Percentiles rank a stretch among this genome's conserved stretches.
These are phyloP conservation scores for Hortiboletus campestris DNA, from an alignment of 768 basidiomycete species.

Conservation along the genomic window DNA sequence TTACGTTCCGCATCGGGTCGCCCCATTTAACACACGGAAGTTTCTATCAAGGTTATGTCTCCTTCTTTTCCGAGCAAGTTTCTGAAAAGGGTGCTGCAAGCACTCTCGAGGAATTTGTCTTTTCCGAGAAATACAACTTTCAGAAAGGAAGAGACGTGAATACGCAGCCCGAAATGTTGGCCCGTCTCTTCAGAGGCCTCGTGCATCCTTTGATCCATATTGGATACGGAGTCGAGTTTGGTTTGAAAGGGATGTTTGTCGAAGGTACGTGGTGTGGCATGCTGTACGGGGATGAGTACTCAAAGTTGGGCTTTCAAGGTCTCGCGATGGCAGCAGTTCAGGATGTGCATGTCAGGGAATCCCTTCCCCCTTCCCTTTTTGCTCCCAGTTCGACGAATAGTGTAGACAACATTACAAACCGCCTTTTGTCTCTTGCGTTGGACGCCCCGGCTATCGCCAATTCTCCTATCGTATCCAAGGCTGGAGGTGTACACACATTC, in stretches of 20 bases:
- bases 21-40: slow-evolving; percentile 21
- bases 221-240: slow-evolving; percentile 64
- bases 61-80: slow-evolving; percentile 24
- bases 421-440: slow-evolving; percentile 10
- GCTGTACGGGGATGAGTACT: background rate
- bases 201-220: slow-evolving; percentile 63
- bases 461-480: background rate
- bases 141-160: slow-evolving; percentile 9
- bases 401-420: slow-evolving; percentile 1
- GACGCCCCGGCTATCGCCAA: background rate
- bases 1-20: background rate
- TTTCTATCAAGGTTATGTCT: slow-evolving; percentile 25
- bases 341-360: slow-evolving; percentile 39
- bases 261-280: slow-evolving; percentile 45
- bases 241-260: slow-evolving; percentile 55
- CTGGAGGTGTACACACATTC: slow-evolving; percentile 35
- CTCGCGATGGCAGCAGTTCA: slow-evolving; percentile 26
- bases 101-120: slow-evolving; percentile 30
- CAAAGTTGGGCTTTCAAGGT: slow-evolving; percentile 10
- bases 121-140: slow-evolving; percentile 30
- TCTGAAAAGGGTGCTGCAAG: slow-evolving; percentile 13
- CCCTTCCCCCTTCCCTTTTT: slow-evolving; percentile 10
- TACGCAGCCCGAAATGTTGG: slow-evolving; percentile 51
- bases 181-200: slow-evolving; percentile 46
- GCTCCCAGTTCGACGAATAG: background rate